These are phyloP conservation scores for Symbiodinium natans DNA, from an alignment of 73 alveolate genomes.

Conservation along the genomic window DNA sequence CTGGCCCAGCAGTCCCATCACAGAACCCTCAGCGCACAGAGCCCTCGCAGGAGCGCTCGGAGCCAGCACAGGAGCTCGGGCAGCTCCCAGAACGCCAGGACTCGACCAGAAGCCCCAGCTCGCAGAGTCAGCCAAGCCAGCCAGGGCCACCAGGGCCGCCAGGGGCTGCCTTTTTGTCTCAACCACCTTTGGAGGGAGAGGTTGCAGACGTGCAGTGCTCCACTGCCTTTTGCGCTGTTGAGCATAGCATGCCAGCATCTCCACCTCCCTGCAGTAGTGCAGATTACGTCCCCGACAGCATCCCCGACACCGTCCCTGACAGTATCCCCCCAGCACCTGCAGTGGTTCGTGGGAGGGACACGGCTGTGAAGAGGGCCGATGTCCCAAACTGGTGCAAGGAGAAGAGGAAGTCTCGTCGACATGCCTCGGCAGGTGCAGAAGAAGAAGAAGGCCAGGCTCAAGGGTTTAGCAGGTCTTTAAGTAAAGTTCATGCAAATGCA, in stretches of 20 bases:
- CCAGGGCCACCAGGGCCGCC: background rate
- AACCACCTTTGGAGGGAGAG: background rate
- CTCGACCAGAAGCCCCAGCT: conserved; percentile 2
- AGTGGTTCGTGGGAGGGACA: conserved; percentile 51
- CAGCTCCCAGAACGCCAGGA: no score
- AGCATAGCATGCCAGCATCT: background rate
- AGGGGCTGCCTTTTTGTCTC: no score
- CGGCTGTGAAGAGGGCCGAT: conserved; percentile 72
- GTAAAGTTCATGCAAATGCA: no score
- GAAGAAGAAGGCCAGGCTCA: background rate
- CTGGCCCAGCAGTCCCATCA: background rate
- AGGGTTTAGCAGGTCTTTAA: no score
- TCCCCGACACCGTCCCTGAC: background rate
- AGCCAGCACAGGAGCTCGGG: no score
- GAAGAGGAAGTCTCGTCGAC: conserved; percentile 25
- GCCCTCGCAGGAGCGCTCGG: no score
- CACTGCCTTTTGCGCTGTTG: conserved; percentile 27
- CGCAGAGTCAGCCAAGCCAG: background rate
- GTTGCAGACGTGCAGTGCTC: conserved; percentile 16
- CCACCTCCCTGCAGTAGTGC: background rate
- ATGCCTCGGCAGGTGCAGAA: background rate
- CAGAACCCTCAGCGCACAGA: no score
- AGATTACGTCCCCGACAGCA: background rate
- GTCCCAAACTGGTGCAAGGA: conserved; percentile 4
- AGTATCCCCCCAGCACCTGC: background rate